phyloP scores from a whole-genome alignment of 441 rosid species.

The Corymbia calophylla region DNA sequence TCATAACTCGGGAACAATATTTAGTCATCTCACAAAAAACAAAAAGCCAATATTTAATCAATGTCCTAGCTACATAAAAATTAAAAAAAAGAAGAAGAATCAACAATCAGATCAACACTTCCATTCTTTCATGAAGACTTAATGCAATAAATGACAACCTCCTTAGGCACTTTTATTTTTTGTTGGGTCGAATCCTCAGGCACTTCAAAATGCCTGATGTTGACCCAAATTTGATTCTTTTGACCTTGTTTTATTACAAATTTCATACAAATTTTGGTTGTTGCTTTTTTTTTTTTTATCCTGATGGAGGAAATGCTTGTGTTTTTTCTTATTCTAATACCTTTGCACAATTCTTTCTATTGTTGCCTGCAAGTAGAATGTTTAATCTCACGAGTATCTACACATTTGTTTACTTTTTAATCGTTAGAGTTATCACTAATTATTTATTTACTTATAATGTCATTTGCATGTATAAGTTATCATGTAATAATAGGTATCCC shows the following conservation, averaged over 20 bases:
- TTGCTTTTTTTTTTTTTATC: too few species aligned
- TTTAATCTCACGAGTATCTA: fast-evolving
- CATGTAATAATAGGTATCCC: background rate
- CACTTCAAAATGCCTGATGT: too few species aligned
- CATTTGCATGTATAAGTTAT: background rate
- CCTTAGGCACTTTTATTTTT: fast-evolving
- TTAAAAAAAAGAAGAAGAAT: too few species aligned
- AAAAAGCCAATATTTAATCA: too few species aligned
- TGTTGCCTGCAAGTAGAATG: background rate
- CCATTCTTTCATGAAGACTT: fast-evolving
- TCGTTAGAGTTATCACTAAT: fast-evolving
- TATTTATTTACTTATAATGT: background rate
- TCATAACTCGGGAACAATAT: too few species aligned
- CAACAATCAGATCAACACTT: fast-evolving
- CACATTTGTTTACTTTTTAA: background rate
- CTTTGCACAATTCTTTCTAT: background rate
- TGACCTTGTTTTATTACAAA: fast-evolving
- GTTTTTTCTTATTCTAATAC: too few species aligned
- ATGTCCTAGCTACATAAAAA: too few species aligned
- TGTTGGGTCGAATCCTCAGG: too few species aligned
- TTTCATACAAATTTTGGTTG: fast-evolving
- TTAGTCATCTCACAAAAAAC: too few species aligned
- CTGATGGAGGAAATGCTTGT: fast-evolving
- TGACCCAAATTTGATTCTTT: fast-evolving
- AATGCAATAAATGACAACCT: too few species aligned